phyloP scores from a whole-genome alignment of 2,329 filamentous ascomycete species.

The Aureobasidium mangrovei region DNA sequence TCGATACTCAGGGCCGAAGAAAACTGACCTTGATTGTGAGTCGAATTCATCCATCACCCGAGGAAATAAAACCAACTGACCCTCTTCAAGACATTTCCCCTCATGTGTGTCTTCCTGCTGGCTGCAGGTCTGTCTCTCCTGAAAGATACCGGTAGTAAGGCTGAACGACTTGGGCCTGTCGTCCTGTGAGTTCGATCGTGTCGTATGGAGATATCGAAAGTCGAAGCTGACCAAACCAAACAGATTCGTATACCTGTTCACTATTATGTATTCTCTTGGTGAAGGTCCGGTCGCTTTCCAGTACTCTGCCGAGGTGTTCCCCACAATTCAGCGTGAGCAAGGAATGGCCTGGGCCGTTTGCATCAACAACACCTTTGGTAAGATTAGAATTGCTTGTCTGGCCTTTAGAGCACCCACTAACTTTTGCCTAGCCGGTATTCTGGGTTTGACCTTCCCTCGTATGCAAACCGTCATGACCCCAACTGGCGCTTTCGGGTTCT shows the following conservation, averaged over 20 bases:
- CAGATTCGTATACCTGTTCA: conserved; percentile 41
- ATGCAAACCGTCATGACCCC: conserved; percentile 38
- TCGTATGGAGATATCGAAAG: no score
- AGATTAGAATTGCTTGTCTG: conserved; percentile 38
- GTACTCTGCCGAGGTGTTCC: conserved; percentile 38
- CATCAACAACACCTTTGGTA: conserved; percentile 48
- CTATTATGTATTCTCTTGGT: conserved; percentile 42
- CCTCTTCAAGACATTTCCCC: conserved; percentile 35
- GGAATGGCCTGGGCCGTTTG: conserved; percentile 46
- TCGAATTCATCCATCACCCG: neutral
- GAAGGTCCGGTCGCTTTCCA: conserved; percentile 36
- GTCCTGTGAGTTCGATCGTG: conserved; percentile 20
- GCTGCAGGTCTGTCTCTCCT: conserved; percentile 38
- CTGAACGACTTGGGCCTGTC: conserved; percentile 30
- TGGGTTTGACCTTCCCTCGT: conserved; percentile 37
- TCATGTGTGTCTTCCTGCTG: conserved; percentile 42
- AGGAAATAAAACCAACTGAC: neutral
- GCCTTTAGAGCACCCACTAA: neutral
- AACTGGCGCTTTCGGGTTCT: conserved; percentile 48
- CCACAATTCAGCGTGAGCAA: conserved; percentile 36
- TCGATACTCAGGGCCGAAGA: conserved; percentile 38
- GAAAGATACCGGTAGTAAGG: conserved; percentile 18
- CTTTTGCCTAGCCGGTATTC: conserved; percentile 23
- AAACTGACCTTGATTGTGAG: conserved; percentile 26
- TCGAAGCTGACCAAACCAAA: no score